Evolutionary conservation across 257 asterid species (phyloP).

Genomic region (Solanum peruvianum): DNA sequence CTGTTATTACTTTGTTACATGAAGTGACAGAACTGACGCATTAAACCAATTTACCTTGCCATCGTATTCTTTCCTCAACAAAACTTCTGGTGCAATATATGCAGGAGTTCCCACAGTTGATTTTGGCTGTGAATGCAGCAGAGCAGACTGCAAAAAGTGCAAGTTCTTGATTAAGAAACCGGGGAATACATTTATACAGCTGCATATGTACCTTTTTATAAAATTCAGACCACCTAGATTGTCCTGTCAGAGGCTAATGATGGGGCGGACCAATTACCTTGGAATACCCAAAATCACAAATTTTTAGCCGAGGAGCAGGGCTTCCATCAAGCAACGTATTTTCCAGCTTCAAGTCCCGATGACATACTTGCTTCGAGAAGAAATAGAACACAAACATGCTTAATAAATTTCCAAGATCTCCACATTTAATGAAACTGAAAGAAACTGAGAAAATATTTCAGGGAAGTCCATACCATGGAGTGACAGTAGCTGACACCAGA

Average conservation of each 20-base stretch:
- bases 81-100: conserved; percentile 84
- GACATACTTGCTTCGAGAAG: conserved; percentile 69
- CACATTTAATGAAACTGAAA: not conserved
- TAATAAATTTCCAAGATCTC: not conserved
- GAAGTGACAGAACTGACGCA: not conserved
- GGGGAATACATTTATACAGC: not conserved
- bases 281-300: conserved; percentile 91
- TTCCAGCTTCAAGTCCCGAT: conserved; percentile 83
- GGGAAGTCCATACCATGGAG: conserved; percentile 42
- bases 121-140: conserved; percentile 88
- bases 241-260: not conserved
- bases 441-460: not conserved
- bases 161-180: not conserved
- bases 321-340: conserved; percentile 87
- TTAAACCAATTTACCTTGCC: conserved; percentile 50
- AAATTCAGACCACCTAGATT: not conserved
- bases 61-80: conserved; percentile 67
- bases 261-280: conserved; percentile 31
- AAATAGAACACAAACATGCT: conserved; percentile 7
- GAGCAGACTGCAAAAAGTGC: conserved; percentile 49
- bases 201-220: not conserved
- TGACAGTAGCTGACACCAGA: conserved; percentile 96
- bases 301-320: conserved; percentile 82
- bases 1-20: not conserved
- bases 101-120: conserved; percentile 95